Percentiles rank a stretch among this genome's conserved stretches.
These are phyloP conservation scores for Stentor roeselii DNA, from an alignment of 73 alveolate genomes.

Conservation along the genomic window DNA sequence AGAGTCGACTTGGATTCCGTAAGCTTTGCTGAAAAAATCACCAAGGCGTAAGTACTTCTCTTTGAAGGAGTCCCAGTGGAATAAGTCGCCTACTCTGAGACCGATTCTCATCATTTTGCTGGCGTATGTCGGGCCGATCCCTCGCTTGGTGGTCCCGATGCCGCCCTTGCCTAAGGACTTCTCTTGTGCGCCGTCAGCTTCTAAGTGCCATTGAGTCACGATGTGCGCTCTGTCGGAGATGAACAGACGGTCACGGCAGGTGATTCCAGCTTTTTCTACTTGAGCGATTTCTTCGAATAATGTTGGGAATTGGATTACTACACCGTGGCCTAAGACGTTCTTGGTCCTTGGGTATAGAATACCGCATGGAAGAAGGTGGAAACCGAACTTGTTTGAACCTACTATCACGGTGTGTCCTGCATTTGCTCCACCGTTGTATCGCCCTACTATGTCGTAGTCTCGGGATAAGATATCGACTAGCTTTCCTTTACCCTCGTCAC, in stretches of 20 bases:
- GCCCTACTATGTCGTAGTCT: constrained; percentile 57
- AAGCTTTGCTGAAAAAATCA: not conserved
- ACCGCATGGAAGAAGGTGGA: constrained; percentile 97
- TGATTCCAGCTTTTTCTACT: constrained; percentile 67
- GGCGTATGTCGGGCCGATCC: constrained; percentile 96
- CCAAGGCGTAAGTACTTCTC: constrained; percentile 46
- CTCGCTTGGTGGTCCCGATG: constrained; percentile 92
- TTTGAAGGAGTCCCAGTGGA: constrained; percentile 74
- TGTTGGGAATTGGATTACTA: constrained; percentile 75
- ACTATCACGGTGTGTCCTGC: constrained; percentile 97
- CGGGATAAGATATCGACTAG: constrained; percentile 93
- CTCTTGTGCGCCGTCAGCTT: constrained; percentile 59
- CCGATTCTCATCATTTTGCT: constrained; percentile 68
- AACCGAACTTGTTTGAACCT: constrained; percentile 85
- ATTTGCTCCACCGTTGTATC: constrained; percentile 95
- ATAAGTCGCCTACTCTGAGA: constrained; percentile 84
- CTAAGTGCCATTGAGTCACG: constrained; percentile 37
- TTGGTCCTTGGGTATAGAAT: constrained; percentile 67
- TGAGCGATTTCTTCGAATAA: constrained; percentile 57
- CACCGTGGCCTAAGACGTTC: constrained; percentile 95
- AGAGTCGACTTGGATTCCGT: constrained; percentile 36
- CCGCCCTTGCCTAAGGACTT: constrained; percentile 37
- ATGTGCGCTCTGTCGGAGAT: constrained; percentile 84
- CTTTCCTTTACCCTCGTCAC: constrained; percentile 99
- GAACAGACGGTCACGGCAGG: constrained; percentile 53